Conservation (phyloP, 1,139 yeast genomes). For the Kodamaea alishanica region DNA sequence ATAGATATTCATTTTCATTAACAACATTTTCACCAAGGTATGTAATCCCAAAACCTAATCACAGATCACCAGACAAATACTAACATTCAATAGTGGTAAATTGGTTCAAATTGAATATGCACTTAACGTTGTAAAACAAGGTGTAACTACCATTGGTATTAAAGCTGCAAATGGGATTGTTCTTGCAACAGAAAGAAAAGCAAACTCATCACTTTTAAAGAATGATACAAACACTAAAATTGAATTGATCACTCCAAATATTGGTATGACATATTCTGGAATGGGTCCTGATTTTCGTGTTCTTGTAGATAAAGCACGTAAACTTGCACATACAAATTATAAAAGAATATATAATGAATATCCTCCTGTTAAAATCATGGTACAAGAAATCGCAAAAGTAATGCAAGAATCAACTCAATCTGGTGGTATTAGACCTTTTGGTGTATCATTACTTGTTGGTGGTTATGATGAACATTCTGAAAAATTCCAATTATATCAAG, state of each 20-base stretch:
- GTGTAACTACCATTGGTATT: conserved; percentile 95
- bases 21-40: conserved; percentile 96
- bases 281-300: conserved; percentile 99
- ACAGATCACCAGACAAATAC: conserved; percentile 8
- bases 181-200: conserved; percentile 92
- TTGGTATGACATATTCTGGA: conserved; percentile 95
- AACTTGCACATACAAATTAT: conserved; percentile 88
- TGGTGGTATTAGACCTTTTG: conserved; percentile 98
- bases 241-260: conserved; percentile 84
- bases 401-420: conserved; percentile 99
- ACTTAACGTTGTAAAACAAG: conserved; percentile 94
- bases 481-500: conserved; percentile 82
- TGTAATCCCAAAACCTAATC: conserved; percentile 25
- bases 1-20: conserved; percentile 93
- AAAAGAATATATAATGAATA: conserved; percentile 92
- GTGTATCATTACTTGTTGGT: conserved; percentile 90
- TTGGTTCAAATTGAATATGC: conserved; percentile 98
- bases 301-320: conserved; percentile 88
- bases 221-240: conserved; percentile 76
- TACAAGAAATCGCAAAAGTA: conserved; percentile 89
- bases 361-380: conserved; percentile 93
- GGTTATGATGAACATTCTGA: conserved; percentile 84
- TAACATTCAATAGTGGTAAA: conserved; percentile 64
- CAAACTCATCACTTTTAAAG: conserved; percentile 74
- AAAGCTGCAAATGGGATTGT: conserved; percentile 96